These are phyloP conservation scores for Mycena epipterygia DNA, from an alignment of 768 basidiomycete genomes.

Conservation along the genomic window DNA sequence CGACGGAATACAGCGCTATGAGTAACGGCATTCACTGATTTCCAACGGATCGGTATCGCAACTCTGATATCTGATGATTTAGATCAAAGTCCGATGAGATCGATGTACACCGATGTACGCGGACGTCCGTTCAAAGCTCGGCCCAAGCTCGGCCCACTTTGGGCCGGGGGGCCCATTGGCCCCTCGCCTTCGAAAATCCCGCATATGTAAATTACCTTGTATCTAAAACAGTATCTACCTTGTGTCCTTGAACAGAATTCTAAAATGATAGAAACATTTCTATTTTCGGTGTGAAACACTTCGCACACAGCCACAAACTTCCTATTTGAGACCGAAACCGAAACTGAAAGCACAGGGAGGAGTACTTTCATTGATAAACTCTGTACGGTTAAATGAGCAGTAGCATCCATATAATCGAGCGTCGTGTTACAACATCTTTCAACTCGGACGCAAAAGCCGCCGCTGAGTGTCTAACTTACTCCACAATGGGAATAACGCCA, in stretches of 20 bases:
- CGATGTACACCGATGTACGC: constrained; percentile 14
- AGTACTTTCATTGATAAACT: constrained; percentile 10
- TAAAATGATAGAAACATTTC: constrained; percentile 18
- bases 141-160: neutral
- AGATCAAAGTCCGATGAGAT: constrained; percentile 14
- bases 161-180: neutral
- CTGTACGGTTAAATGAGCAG: constrained; percentile 8
- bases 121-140: constrained; percentile 16
- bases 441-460: constrained; percentile 15
- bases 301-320: constrained; percentile 12
- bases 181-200: constrained; percentile 20
- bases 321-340: constrained; percentile 14
- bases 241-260: constrained; percentile 2
- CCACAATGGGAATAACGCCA: constrained; percentile 14
- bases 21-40: constrained; percentile 5
- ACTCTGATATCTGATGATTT: constrained; percentile 4
- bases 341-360: constrained; percentile 3
- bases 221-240: constrained; percentile 13
- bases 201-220: constrained; percentile 14
- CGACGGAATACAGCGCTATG: constrained; percentile 15
- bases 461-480: constrained; percentile 10
- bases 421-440: constrained; percentile 3
- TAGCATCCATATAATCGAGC: constrained; percentile 15
- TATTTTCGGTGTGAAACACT: constrained; percentile 16
- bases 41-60: constrained; percentile 13